Evolutionary conservation across 2,329 filamentous ascomycete genomes (phyloP), one percentile per base, ranked within the genome.

Genomic region (Colletotrichum caudatum): DNA sequence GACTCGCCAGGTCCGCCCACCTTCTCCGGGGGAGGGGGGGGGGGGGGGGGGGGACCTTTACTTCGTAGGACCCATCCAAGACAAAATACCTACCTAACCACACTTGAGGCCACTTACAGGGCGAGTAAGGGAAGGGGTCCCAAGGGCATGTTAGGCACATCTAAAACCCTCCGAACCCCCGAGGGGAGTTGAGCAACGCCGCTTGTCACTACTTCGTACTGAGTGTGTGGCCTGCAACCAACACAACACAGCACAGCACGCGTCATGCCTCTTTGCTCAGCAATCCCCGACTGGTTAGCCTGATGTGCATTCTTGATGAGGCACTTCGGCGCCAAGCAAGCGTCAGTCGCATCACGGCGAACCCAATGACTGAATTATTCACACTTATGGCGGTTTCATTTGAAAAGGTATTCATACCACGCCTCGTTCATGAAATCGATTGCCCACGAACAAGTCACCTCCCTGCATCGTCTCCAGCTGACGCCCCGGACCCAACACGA

Each of bases 261-360:
- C 54, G 14, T 70, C 35, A 57, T 54, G 50, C 50, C 53, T 59
- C 37, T 60, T 66, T 60, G 39, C 56, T 29, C 61, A 54, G 56
- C 64, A 71, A 67, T 71, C 68, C 62, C 64, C 44, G 64, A 58
- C 57, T 26, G 14, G 44, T 51, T 18, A 37, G 50, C 35, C 20
- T 54, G 46, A 54, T 48, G 26, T 56, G 59, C 60, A 60, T 64
- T 54, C 65, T 59, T 60, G 39, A 68, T 59, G 46, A 23, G 63
- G 39, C 14, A 41, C 58, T 37, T 29, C 12, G 4, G 58, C 58
- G 58, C 57, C 29, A 62, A 18, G 51, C 26, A 35, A 62, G 41
- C 41, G 50, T 35, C 41, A 46, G 44, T 26, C 18, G 11, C 39
- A 39, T 39, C 37, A 9, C 12, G 37, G 37, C 39, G 39, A 41